A percentile compares a stretch with the other conserved stretches of the same genome.
Evolutionary conservation across 2,329 filamentous ascomycete species (phyloP).

Genomic region (Hymenoscyphus fructigenus): DNA sequence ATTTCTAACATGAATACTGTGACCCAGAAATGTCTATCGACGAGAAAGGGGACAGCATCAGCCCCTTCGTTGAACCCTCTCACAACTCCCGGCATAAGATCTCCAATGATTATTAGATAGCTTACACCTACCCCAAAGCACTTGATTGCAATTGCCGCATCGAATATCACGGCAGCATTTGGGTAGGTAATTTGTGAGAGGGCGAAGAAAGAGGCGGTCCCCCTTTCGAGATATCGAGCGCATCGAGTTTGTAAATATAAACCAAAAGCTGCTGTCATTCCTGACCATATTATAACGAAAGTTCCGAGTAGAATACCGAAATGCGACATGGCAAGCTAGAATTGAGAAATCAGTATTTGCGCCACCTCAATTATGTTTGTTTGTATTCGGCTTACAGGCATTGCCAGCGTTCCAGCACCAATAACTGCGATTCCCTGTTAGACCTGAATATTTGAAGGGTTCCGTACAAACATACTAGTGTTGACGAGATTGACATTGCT

Average conservation of each 20-base stretch:
- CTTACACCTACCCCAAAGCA: constrained; percentile 97
- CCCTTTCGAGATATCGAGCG: constrained; percentile 87
- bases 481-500: constrained; percentile 95
- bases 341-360: not conserved
- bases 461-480: constrained; percentile 65
- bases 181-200: constrained; percentile 95
- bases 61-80: constrained; percentile 70
- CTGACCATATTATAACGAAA: constrained; percentile 88
- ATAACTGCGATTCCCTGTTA: constrained; percentile 62
- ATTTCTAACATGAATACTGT: constrained; percentile 82
- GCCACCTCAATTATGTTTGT: not conserved
- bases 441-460: constrained; percentile 13
- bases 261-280: constrained; percentile 83
- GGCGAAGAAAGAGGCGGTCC: constrained; percentile 90
- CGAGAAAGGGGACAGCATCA: constrained; percentile 67
- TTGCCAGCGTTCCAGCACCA: constrained; percentile 87
- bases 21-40: constrained; percentile 95
- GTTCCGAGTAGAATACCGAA: constrained; percentile 89
- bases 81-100: constrained; percentile 94
- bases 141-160: constrained; percentile 93
- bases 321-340: constrained; percentile 80
- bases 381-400: constrained; percentile 44
- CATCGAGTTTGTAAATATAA: constrained; percentile 93
- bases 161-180: constrained; percentile 92
- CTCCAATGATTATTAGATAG: constrained; percentile 97